Base-by-base conservation (phyloP, 2,329 filamentous ascomycete genomes). In the Ophiostoma sp. region DNA sequence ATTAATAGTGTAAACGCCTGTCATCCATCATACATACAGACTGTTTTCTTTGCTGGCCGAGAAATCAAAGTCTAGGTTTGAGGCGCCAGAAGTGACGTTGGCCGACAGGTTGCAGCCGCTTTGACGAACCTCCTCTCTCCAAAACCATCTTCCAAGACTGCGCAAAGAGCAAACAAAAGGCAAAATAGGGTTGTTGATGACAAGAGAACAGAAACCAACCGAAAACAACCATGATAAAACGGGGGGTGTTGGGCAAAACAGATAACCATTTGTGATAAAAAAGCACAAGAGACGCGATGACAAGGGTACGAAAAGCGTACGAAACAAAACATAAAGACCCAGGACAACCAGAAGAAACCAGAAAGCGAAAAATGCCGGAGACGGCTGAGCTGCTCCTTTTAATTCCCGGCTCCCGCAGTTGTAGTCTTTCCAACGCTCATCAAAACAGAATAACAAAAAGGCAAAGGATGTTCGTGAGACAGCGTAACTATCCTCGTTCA, bases 11-110 rank as follows among this genome's bases (percentile, higher is more conserved):
- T 71, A 70, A 77, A 76, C 75, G 75, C 75, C 75, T 72, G 71
- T 75, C 74, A 72, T 76, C 75, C 76, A 71, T 76, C 76, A 75
- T 76, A 77, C 74, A 77, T 76, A 77, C 75, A 76, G 69, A 31
- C 25, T 48, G 61, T 28, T 42, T 33, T 45, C 36, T 2, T 39
- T 66, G 61, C 22, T 28, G 36, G 57, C n/a, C 28, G 15, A 33
- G 28, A 8, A 59, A 33, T 33, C 12, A 11, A 59, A 12, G 25
- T 59, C 55, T 17, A 59, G 59, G 59, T 31, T 55, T 42, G 39
- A 50, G 45, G 36, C 12, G 52, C 42, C 36, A 71, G 36, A 59
- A n/a, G n/a, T n/a, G n/a, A n/a, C 19, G 61, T 48, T 31, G 59
- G 31, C 61, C 36, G 42, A 36, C 1, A 25, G 22, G 48, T 22